Evolutionary conservation across 192 early-diverging fungal species (phyloP).

Genomic region (Coemansia sp.): DNA sequence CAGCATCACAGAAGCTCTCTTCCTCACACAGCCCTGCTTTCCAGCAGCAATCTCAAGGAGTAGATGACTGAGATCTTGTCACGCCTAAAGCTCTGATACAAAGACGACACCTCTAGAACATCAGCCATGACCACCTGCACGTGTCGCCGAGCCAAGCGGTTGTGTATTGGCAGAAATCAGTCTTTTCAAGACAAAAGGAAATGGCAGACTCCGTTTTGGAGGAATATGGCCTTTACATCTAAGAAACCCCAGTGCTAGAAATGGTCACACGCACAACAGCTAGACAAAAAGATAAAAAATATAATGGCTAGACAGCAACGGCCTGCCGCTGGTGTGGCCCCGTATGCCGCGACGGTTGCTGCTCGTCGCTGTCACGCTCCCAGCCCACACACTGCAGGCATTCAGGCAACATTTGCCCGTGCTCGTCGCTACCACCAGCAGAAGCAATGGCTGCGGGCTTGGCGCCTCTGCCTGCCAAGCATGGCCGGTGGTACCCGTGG

Average conservation of each 20-base stretch:
- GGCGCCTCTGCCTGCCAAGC: slow-evolving; percentile 8
- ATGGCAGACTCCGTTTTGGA: too few species aligned
- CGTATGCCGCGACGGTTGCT: neutral
- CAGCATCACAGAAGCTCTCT: too few species aligned
- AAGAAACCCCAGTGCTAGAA: too few species aligned
- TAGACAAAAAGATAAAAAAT: neutral
- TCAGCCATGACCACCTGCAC: neutral
- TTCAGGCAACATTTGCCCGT: slow-evolving; percentile 9
- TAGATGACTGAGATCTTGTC: neutral
- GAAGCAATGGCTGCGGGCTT: neutral
- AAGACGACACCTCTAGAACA: too few species aligned
- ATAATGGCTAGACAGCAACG: neutral
- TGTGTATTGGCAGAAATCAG: too few species aligned
- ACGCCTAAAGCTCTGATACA: neutral
- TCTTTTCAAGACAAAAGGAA: too few species aligned
- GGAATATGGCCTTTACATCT: too few species aligned
- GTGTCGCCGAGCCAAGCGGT: neutral
- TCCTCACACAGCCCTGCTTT: too few species aligned
- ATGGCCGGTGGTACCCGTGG: slow-evolving; percentile 40
- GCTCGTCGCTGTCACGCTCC: neutral
- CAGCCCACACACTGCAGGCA: slow-evolving; percentile 25
- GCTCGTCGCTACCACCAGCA: slow-evolving; percentile 1
- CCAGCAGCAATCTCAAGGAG: too few species aligned
- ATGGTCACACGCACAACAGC: neutral
- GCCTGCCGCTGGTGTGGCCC: neutral